Evolutionary conservation across 768 basidiomycete genomes (phyloP), one percentile per base, ranked within the genome.

Genomic region (Psilocybe sp.): DNA sequence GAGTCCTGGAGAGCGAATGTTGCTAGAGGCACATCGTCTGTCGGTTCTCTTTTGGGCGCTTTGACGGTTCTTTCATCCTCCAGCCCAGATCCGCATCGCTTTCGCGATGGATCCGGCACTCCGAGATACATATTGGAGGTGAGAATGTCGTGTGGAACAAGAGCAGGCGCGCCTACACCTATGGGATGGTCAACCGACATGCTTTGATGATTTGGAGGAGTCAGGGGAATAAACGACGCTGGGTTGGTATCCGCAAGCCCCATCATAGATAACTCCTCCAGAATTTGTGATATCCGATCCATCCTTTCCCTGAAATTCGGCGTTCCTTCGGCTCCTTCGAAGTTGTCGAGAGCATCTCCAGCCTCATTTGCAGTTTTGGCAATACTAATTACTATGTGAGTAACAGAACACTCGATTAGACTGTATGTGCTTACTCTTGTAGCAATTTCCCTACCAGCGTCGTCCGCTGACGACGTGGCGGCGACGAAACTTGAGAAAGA

Each of bases 281-380:
- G 71, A 20, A 81, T 80, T 48, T 77, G 64, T 4, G 69, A 65
- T 46, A 84, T 77, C 33, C 78, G 76, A 60, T 75, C 73, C 60
- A 70, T 80, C 57, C 84, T 72, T 51, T 82, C 74, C 58, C 76
- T 79, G 47, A 84, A 76, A 57, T 77, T 78, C 23, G 63, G 71
- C 36, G 71, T 71, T 5, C 78, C 77, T 56, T 78, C 75, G 7
- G 69, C 52, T 44, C 72, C 73, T 54, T 79, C 75, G n/a, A 59
- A 62, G 66, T 75, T 63, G 55, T 69, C 62, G 53, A 78, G 83
- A 32, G 76, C 76, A 35, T 72, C 71, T 37, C 74, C 78, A 38
- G 81, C 83, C 39, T 79, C 78, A 46, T 76, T 72, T 35, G 83
- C 82, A 13, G 81, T 82, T 47, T 78, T 74, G 37, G 78, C 80